Evolutionary conservation across 1,139 yeast species (phyloP), one percentile per base, ranked within the genome.

Genomic region (Kodamaea plutei): DNA sequence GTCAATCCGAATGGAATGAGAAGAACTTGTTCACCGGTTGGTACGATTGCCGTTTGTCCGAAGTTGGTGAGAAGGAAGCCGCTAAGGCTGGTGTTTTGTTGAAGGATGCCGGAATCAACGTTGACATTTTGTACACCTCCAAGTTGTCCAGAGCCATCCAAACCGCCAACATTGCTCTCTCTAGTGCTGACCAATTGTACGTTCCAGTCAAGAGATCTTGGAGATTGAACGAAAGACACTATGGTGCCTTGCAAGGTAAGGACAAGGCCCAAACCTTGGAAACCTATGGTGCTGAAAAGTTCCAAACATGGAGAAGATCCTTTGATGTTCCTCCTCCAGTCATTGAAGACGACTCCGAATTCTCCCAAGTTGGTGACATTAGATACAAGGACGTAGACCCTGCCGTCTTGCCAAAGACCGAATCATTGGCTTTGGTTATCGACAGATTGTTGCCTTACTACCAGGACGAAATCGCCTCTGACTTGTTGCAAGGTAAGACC

Each of bases 201-300:
- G 76, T 91, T 48, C 96, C 95, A 57, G 95, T 85, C 56, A 80
- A 83, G 70, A 84, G 96, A 75, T 75, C 89, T 38, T 89, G 97
- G 97, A 83, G 96, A 76, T 79, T 89, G 64, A 89, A 89, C 70
- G 98, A 89, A 74, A 91, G 97, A 75, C 97, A 89, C 71, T 89
- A 89, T 71, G 98, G 98, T 76, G 96, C 88, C 51, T 77, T 91
- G 56, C 97, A 91, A 72, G 98, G 98, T 62, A 89, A 89, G 76
- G 94, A 89, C 75, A 89, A 89, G 76, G 96, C 96, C 48, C 88
- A 76, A 54, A 84, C 96, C 47, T 76, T 87, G 59, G 91, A 79
- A 55, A 65, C 77, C 55, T 89, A 78, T 70, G 98, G 98, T 56
- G 69, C 77, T 54, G 96, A 88, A 63, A 78, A 87, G 71, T 91